Evolutionary conservation across 2,329 filamentous ascomycete species (phyloP).

Genomic region (Stagonosporopsis cucurbitacearum): DNA sequence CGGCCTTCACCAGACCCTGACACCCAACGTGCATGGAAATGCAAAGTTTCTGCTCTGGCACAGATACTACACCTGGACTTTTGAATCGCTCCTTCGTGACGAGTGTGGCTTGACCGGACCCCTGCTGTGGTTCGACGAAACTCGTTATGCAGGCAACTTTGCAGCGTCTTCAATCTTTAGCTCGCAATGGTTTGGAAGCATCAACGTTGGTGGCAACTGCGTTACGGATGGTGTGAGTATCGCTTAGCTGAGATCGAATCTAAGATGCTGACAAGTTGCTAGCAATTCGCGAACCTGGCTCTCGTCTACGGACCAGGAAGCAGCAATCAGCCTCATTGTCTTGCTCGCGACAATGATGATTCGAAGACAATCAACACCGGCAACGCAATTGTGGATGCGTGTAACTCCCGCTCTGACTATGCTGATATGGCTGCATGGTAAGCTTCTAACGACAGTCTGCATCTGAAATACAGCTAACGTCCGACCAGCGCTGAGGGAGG

Average conservation of each 20-base stretch:
- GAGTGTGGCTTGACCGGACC: conserved; percentile 52
- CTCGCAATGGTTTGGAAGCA: conserved; percentile 34
- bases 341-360: conserved; percentile 39
- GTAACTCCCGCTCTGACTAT: conserved; percentile 33
- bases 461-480: not conserved
- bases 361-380: conserved; percentile 37
- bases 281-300: conserved; percentile 44
- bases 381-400: conserved; percentile 36
- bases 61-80: conserved; percentile 51
- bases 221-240: conserved; percentile 44
- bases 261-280: not conserved
- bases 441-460: not conserved
- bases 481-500: conserved; percentile 34
- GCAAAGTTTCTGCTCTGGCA: conserved; percentile 53
- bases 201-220: conserved; percentile 36
- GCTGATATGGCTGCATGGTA: conserved; percentile 34
- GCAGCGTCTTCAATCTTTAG: conserved; percentile 40
- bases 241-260: not conserved
- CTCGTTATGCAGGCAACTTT: conserved; percentile 41
- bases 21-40: conserved; percentile 42
- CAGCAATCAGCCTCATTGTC: conserved; percentile 38
- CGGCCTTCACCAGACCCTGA: conserved; percentile 41
- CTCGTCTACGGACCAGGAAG: conserved; percentile 42
- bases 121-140: conserved; percentile 50
- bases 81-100: conserved; percentile 51